Base-by-base conservation (phyloP, 257 asterid genomes). In the Leonotis leonurus region DNA sequence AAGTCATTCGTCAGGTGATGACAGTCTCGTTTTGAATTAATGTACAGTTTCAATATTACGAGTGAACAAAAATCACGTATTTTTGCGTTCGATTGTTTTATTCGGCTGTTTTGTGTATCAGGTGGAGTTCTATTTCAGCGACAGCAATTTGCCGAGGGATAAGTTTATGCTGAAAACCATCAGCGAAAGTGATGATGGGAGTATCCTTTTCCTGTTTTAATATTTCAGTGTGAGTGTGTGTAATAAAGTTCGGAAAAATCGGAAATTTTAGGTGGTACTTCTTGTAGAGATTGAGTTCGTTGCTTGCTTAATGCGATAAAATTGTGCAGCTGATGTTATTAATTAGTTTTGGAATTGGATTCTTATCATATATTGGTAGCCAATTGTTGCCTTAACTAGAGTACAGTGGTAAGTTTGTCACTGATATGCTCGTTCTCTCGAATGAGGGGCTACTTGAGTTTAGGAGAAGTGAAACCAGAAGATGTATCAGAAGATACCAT, bases 101-200 rank as follows among this genome's bases (percentile, higher is more conserved):
- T 56, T 57, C 33, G 14, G 6, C 1, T 39, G 14, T 16, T 43
- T n/a, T 0, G n/a, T 20, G n/a, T 46, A 56, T 64, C 88, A 93
- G 99, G 96, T 93, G 43, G 97, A 93, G 78, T 93, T 93, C 72
- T 93, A 93, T 75, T 87, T 93, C 71, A 81, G 99, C 59, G 99
- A 89, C 73, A 93, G 99, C 60, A 93, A 89, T 78, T 96, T 93
- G 39, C 96, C 99, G n/a, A 76, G 86, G 60, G 99, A 93, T 71
- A 69, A 64, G 0, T 93, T 93, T 73, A 67, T 93, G 67, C 80
- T 26, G 77, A 78, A 73, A 75, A 79, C 92, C 55, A 70, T 93
- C 48, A 69, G 73, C 44, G 97, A 87, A 48, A 83, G 86, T 64
- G 95, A 90, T 36, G 95, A 87, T 78, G 95, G 97, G 51, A 68